phyloP scores from a whole-genome alignment of 1,284 basidiomycete species.

The Takashimella koratensis region DNA sequence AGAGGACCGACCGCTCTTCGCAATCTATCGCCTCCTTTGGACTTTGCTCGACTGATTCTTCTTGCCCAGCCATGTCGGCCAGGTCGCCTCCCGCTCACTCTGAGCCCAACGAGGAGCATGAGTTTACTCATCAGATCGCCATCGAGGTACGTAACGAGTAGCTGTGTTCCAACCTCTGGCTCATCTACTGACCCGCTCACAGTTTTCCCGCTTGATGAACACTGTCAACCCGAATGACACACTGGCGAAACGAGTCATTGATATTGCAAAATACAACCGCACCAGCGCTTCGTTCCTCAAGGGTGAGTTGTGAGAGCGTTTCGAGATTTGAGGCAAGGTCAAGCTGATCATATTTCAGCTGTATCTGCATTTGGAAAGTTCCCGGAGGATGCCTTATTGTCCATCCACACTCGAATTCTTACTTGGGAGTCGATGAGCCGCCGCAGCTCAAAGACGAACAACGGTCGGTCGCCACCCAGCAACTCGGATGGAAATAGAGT shows the following conservation, averaged over 20 bases:
- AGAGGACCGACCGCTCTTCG: too few relatives aligned
- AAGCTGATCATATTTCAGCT: conserved; percentile 52
- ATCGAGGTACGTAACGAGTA: conserved; percentile 51
- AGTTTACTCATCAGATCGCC: conserved; percentile 70
- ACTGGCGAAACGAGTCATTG: conserved; percentile 70
- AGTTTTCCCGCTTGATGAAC: conserved; percentile 74
- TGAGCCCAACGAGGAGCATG: conserved; percentile 37
- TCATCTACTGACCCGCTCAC: conserved; percentile 23
- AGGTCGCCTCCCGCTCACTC: conserved; percentile 5
- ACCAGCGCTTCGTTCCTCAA: conserved; percentile 61
- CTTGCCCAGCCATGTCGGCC: too few relatives aligned
- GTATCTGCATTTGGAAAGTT: conserved; percentile 83
- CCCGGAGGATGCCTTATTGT: conserved; percentile 59
- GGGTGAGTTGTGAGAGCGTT: conserved; percentile 43
- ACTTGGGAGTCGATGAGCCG: conserved; percentile 59
- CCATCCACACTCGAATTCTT: conserved; percentile 59
- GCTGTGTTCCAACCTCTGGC: not conserved
- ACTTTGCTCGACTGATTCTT: too few relatives aligned
- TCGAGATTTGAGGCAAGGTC: too few relatives aligned
- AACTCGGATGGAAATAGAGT: conserved; percentile 10
- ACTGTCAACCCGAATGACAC: conserved; percentile 75
- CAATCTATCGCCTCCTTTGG: too few relatives aligned
- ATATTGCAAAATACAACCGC: conserved; percentile 69
- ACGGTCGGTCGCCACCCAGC: not conserved
- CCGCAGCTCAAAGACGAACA: not conserved